A percentile compares a stretch with the other conserved stretches of the same genome.
phyloP scores from a whole-genome alignment of 2,329 filamentous ascomycete genomes.

The Coleophoma crateriformis region DNA sequence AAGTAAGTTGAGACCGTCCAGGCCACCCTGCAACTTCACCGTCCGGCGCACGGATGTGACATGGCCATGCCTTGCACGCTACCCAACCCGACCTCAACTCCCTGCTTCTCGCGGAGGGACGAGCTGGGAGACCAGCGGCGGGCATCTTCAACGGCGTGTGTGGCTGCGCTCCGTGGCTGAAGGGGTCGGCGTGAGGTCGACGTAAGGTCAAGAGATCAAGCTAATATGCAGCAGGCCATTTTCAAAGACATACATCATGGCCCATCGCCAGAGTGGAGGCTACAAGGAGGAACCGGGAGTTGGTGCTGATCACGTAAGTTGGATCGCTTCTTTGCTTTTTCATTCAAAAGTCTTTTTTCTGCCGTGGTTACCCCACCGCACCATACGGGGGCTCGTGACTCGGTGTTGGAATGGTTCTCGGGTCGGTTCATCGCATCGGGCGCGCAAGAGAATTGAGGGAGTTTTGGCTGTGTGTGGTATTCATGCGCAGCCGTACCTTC shows the following conservation, averaged over 20 bases:
- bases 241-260: constrained; percentile 21
- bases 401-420: neutral
- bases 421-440: neutral
- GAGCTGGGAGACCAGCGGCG: neutral
- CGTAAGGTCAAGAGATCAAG: neutral
- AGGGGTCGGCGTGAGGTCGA: neutral
- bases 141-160: constrained; percentile 9
- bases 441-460: too few species aligned
- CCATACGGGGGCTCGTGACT: neutral
- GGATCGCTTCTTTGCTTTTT: constrained; percentile 8
- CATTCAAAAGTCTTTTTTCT: constrained; percentile 1
- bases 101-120: constrained; percentile 9
- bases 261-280: constrained; percentile 24
- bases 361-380: neutral
- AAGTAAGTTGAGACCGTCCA: constrained; percentile 17
- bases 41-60: constrained; percentile 19
- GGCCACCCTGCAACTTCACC: constrained; percentile 7
- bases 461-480: too few species aligned
- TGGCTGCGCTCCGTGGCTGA: constrained; percentile 9
- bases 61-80: constrained; percentile 17
- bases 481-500: neutral
- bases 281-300: constrained; percentile 40
- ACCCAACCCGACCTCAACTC: constrained; percentile 1
- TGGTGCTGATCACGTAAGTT: constrained; percentile 39
- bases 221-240: neutral